Evolutionary conservation across 345 rosid genomes (phyloP).

Genomic region (Toxicodendron radicans): DNA sequence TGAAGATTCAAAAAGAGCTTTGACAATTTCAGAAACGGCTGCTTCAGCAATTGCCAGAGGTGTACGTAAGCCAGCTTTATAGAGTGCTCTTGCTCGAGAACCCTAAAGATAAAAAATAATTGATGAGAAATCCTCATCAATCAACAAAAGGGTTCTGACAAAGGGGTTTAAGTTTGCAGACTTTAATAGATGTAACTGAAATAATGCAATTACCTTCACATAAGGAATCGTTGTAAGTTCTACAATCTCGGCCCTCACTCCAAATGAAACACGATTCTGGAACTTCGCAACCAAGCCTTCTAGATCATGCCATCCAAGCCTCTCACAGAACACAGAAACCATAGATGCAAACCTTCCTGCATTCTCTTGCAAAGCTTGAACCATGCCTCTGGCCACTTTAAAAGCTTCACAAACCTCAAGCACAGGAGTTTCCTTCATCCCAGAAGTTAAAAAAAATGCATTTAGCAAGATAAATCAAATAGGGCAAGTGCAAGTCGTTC

Average conservation of each 20-base stretch:
- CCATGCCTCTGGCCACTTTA: slow-evolving; percentile 96
- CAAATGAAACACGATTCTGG: slow-evolving; percentile 96
- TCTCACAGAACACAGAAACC: slow-evolving; percentile 95
- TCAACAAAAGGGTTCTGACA: neutral
- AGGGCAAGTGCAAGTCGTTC: neutral
- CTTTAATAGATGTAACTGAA: slow-evolving; percentile 15
- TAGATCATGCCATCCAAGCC: slow-evolving; percentile 97
- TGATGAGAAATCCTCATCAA: neutral
- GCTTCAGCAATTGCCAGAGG: slow-evolving; percentile 94
- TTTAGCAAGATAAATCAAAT: slow-evolving; percentile 17
- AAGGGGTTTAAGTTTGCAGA: neutral
- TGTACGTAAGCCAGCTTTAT: slow-evolving; percentile 93
- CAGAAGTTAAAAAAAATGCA: slow-evolving; percentile 27
- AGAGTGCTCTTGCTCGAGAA: slow-evolving; percentile 93
- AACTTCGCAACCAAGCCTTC: slow-evolving; percentile 90
- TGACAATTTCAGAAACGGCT: slow-evolving; percentile 74
- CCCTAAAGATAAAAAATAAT: slow-evolving; percentile 51
- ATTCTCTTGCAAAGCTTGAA: slow-evolving; percentile 93
- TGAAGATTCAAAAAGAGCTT: slow-evolving; percentile 90
- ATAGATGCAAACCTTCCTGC: slow-evolving; percentile 97
- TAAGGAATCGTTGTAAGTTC: slow-evolving; percentile 92
- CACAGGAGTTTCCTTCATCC: slow-evolving; percentile 82
- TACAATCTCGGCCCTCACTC: slow-evolving; percentile 97
- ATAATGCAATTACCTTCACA: slow-evolving; percentile 61
- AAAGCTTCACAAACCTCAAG: slow-evolving; percentile 91